These are phyloP conservation scores for Coniosporium tulheliwenetii DNA, from an alignment of 2,329 filamentous ascomycete species.

Conservation along the genomic window DNA sequence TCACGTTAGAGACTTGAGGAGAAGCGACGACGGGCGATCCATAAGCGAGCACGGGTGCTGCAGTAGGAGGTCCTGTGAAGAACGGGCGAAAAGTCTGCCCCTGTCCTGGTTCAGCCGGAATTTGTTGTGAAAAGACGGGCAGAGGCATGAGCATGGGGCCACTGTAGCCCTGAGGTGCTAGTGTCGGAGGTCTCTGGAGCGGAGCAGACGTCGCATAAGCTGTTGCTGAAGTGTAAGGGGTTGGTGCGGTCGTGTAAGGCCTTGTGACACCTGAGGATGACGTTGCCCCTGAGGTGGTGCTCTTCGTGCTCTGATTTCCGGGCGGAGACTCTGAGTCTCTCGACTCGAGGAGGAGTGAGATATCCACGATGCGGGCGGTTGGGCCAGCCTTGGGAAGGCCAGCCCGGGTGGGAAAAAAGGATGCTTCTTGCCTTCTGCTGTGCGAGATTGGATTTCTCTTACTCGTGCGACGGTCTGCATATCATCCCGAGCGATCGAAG, in stretches of 20 bases:
- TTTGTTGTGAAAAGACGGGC: slow-evolving; percentile 3
- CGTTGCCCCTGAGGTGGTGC: slow-evolving; percentile 7
- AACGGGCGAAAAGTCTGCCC: slow-evolving; percentile 8
- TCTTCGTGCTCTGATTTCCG: slow-evolving; percentile 27
- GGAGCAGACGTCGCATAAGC: slow-evolving; percentile 5
- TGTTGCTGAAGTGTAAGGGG: slow-evolving; percentile 2
- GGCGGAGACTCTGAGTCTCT: slow-evolving; percentile 54
- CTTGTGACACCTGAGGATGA: slow-evolving; percentile 2
- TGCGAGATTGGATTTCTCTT: no score
- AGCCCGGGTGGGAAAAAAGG: no score
- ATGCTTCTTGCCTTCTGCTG: no score
- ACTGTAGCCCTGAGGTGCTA: no score
- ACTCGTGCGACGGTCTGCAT: no score
- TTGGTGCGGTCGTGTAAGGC: slow-evolving; percentile 2
- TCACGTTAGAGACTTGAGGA: slow-evolving; percentile 2
- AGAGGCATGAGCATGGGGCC: no score
- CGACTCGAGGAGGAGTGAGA: slow-evolving; percentile 72
- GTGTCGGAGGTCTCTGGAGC: slow-evolving; percentile 1
- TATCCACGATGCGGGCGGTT: slow-evolving; percentile 61
- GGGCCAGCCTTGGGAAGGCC: no score
- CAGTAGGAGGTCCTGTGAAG: slow-evolving; percentile 7
- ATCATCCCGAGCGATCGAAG: no score
- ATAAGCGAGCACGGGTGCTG: slow-evolving; percentile 20
- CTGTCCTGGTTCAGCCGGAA: slow-evolving; percentile 3
- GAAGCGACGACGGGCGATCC: slow-evolving; percentile 14